These are phyloP conservation scores for Diplodia seriata DNA, from an alignment of 2,329 filamentous ascomycete genomes.

Conservation along the genomic window DNA sequence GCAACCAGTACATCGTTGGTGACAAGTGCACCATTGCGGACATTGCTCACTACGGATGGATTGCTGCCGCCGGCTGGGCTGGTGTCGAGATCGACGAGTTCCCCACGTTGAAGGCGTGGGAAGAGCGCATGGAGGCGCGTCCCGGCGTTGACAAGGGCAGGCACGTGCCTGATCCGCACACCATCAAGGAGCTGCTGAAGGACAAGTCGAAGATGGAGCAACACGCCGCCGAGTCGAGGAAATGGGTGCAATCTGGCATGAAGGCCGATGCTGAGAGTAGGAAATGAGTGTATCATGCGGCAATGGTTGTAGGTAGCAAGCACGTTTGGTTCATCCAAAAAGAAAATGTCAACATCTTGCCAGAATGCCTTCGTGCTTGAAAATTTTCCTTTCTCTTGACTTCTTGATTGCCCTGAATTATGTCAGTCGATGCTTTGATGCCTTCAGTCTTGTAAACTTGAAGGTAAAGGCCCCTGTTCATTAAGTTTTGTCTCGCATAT, in stretches of 20 bases:
- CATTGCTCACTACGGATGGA: constrained; percentile 82
- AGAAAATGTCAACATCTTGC: too few species aligned
- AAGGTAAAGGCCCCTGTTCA: too few species aligned
- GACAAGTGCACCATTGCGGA: constrained; percentile 71
- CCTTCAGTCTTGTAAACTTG: too few species aligned
- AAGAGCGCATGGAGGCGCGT: constrained; percentile 71
- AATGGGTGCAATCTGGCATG: constrained; percentile 75
- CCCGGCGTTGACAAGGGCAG: constrained; percentile 76
- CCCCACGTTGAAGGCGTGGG: constrained; percentile 77
- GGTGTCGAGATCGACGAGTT: constrained; percentile 77
- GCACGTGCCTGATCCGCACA: constrained; percentile 72
- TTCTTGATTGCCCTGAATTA: too few species aligned
- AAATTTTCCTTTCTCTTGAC: too few species aligned
- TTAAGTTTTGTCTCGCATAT: too few species aligned
- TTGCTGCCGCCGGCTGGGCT: constrained; percentile 64
- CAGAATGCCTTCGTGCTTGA: too few species aligned
- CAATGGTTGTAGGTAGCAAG: too few species aligned
- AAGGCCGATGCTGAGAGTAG: constrained; percentile 66
- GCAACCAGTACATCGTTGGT: constrained; percentile 64
- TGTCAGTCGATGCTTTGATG: too few species aligned
- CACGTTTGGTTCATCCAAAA: too few species aligned
- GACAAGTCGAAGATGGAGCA: constrained; percentile 66
- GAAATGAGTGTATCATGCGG: constrained; percentile 16
- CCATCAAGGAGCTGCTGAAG: constrained; percentile 64
- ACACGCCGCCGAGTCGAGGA: constrained; percentile 58